phyloP scores from a whole-genome alignment of 306 rosid genomes.

The Carpinus fangiana region DNA sequence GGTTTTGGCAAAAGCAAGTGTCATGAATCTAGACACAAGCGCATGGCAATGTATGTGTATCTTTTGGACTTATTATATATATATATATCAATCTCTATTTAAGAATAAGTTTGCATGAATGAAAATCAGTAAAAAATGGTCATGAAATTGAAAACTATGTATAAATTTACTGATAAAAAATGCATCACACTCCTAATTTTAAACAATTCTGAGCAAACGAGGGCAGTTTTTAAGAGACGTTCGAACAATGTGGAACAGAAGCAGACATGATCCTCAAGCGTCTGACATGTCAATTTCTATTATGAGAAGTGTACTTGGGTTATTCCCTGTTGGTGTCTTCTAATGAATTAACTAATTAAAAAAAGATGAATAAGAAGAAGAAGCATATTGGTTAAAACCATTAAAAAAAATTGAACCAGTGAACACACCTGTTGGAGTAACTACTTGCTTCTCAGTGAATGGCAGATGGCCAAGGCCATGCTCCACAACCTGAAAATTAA shows the following conservation, averaged over 20 bases:
- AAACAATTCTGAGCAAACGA: neutral
- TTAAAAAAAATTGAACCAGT: constrained; percentile 5
- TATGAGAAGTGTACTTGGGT: neutral
- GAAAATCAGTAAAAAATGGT: neutral
- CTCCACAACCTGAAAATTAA: constrained; percentile 80
- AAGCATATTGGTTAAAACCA: neutral
- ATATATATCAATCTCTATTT: neutral
- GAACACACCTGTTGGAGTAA: constrained; percentile 83
- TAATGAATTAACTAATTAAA: neutral
- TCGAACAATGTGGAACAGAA: neutral
- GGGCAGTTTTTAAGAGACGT: neutral
- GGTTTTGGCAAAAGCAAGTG: neutral
- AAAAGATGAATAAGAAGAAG: neutral
- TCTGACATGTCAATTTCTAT: neutral
- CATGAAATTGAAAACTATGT: neutral
- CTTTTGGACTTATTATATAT: neutral
- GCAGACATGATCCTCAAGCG: neutral
- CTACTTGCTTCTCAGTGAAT: constrained; percentile 92
- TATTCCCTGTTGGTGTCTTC: neutral
- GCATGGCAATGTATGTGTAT: neutral
- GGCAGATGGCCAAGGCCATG: constrained; percentile 98
- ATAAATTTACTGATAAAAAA: neutral
- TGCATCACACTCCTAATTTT: neutral
- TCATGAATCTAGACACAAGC: neutral
- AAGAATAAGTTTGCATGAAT: neutral